These are phyloP conservation scores for Sambucus nigra DNA, from an alignment of 129 eudicot genomes.

Conservation along the genomic window DNA sequence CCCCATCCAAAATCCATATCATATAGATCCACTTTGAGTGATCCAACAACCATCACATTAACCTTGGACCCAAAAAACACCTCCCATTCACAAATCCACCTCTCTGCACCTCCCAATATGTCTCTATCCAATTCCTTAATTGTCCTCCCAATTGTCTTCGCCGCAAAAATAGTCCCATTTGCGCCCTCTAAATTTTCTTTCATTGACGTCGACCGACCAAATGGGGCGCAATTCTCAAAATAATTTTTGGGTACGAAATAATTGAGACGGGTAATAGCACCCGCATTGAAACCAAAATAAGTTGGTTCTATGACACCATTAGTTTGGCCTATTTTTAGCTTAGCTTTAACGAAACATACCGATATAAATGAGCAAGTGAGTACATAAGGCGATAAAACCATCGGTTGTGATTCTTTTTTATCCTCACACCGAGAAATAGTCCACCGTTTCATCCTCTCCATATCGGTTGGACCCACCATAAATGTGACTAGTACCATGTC, in stretches of 20 bases:
- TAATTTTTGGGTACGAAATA: conserved; percentile 22
- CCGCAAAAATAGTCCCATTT: conserved; percentile 29
- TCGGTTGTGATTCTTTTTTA: conserved; percentile 18
- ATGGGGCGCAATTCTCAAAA: conserved; percentile 35
- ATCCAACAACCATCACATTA: conserved; percentile 33
- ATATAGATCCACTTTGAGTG: conserved; percentile 45
- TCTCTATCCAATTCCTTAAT: conserved; percentile 27
- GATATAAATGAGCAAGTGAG: conserved; percentile 28
- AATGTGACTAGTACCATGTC: conserved; percentile 31
- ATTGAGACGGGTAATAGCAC: conserved; percentile 33
- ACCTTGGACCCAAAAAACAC: conserved; percentile 10
- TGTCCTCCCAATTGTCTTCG: conserved; percentile 30
- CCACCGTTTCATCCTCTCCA: conserved; percentile 19
- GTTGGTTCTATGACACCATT: background rate
- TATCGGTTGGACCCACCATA: conserved; percentile 17
- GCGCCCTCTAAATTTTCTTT: conserved; percentile 19
- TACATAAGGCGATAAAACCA: conserved; percentile 29
- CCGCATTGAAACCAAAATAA: conserved; percentile 41
- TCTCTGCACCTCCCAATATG: conserved; percentile 28
- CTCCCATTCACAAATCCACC: conserved; percentile 38
- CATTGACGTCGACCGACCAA: conserved; percentile 29
- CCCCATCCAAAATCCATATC: conserved; percentile 48
- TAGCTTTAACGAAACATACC: conserved; percentile 26
- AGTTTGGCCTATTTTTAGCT: background rate
- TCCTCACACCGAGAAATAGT: conserved; percentile 20